Evolutionary conservation across 805 yeast species (phyloP), one percentile per base, ranked within the genome.

Genomic region (Monosporozyma servazzii): DNA sequence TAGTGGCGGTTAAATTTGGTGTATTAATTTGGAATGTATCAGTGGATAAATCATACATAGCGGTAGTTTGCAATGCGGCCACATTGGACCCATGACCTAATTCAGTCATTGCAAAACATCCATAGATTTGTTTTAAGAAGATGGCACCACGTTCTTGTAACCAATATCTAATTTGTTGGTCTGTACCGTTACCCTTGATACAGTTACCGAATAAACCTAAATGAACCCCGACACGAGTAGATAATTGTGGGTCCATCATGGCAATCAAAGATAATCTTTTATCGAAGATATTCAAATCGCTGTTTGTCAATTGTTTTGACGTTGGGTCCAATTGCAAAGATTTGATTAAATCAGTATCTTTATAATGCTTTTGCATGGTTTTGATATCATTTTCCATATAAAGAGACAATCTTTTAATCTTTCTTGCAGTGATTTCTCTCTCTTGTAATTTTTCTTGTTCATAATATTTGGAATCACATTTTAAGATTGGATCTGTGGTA

Each of bases 71-170:
- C 54, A 88, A 74, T 23, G 87, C 95, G 3, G 96, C 96, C 45
- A 90, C 96, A 67, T 90, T 90, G 11, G 96, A 87, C 27, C 96
- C 96, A 66, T 88, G 96, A 7, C 88, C 95, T 59, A 88, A 67
- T 71, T 88, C 96, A 15, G 96, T 89, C 96, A 88, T 88, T 45
- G 85, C 88, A 70, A 88, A 88, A 69, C 96, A 89, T 27, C 96
- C 96, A 62, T 82, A 85, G 20, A 84, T 74, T 54, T 79, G 85
- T 62, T 76, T 80, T 40, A 83, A 64, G 54, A 70, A 71, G 1
- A 74, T 65, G 10, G 88, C 81, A 57, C 86, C 89, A 61, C 85
- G 76, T 58, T 78, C 80, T 53, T 74, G 71, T 49, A 88, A 77
- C 97, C 97, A 90, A 71, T 83, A 91, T 43, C 80, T 73, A 60